Base-by-base conservation (phyloP, 2,329 filamentous ascomycete species). In the Alternaria sp. region DNA sequence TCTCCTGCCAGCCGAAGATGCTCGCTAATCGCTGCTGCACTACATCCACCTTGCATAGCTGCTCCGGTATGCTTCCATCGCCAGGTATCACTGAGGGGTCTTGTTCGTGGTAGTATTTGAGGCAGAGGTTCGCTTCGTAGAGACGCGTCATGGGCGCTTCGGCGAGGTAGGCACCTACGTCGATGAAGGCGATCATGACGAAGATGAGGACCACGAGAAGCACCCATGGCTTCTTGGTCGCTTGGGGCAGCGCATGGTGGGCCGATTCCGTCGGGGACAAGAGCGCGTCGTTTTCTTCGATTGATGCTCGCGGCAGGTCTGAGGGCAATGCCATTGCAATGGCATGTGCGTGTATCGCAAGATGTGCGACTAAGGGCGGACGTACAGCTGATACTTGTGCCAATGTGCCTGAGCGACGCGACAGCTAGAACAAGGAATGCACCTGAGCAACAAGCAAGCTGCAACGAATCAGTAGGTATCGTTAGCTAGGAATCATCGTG, bases 1-100 rank as follows among this genome's bases (percentile, higher is more conserved):
- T 82, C 61, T 82, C 81, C 68, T 80, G 78, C 73, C 82, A 83
- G 2, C 82, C 83, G 63, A 84, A 83, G 12, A 85, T 80, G 54
- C 81, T 80, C 1, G 83, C 83, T 65, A 85, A 64, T 67, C 82
- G 79, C 47, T 81, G 77, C 65, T 85, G 83, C 20, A 85, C 78
- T 42, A 75, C 76, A 32, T 80, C 78, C n/a, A 81, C 71, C 72
- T 85, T 85, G 69, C 83, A 85, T 63, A 81, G 65, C n/a, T 76
- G 73, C 74, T 85, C 83, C 1, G 78, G 72, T 16, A 85, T 79
- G 24, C 76, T 73, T 12, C 81, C 81, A 60, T 80, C 73, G 8
- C 67, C 59, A 1, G 70, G 74, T 63, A 85, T 81, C 59, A 80
- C 74, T n/a, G 74, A 77, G 18, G 81, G 76, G 57, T 84, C 81